A percentile compares a stretch with the other conserved stretches of the same genome.
phyloP scores from a whole-genome alignment of 2,329 filamentous ascomycete species.

The Botrytis galanthina region DNA sequence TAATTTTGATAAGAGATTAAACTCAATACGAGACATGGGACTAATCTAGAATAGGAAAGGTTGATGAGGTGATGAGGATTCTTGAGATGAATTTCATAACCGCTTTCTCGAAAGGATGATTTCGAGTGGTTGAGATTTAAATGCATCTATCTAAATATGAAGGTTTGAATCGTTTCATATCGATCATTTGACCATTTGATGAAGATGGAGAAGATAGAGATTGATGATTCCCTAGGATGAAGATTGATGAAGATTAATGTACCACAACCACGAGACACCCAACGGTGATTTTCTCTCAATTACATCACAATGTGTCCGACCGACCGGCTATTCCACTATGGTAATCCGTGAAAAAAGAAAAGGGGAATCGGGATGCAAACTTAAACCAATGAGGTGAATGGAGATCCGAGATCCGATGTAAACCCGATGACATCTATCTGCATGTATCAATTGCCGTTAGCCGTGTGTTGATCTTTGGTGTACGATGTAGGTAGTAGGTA shows the following conservation, averaged over 20 bases:
- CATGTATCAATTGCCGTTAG: not conserved
- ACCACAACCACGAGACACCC: not conserved
- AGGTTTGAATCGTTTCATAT: not conserved
- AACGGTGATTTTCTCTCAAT: not conserved
- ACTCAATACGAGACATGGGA: not conserved
- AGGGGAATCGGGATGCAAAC: not conserved
- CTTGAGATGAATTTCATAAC: not conserved
- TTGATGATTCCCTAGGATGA: not conserved
- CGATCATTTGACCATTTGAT: too few species aligned
- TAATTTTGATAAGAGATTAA: constrained; percentile 15
- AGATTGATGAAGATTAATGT: not conserved
- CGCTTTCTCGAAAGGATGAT: not conserved
- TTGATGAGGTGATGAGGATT: not conserved
- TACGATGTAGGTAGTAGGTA: too few species aligned
- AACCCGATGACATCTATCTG: not conserved
- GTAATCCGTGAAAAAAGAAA: not conserved
- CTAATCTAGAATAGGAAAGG: not conserved
- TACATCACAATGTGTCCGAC: not conserved
- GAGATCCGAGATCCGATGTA: not conserved
- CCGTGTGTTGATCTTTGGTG: not conserved
- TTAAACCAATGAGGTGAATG: not conserved
- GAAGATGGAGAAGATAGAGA: too few species aligned
- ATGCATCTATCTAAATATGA: not conserved
- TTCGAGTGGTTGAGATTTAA: not conserved
- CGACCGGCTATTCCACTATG: not conserved